Base-by-base conservation (phyloP, 345 rosid species). In the Ceriops zippeliana region DNA sequence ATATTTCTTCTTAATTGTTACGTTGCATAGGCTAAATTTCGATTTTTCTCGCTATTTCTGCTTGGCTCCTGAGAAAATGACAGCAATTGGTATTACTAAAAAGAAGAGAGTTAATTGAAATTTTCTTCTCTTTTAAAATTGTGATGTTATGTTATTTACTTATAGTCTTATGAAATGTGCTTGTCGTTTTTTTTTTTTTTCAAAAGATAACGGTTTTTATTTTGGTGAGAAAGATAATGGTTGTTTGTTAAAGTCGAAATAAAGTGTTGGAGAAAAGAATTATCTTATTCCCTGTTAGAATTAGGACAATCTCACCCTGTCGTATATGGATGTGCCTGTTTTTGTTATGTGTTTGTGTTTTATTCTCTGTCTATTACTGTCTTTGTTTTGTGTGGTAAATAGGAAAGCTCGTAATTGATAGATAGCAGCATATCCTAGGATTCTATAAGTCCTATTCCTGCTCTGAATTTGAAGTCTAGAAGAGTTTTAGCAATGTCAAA, bases 51-150 rank as follows among this genome's bases (percentile, higher is more conserved):
- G 13, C 20, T 26, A 6, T 67, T 16, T 68, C 68, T 24, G 77
- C 65, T 71, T 69, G 67, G 63, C 63, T 65, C 37, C 68, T 60
- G 58, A 51, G 73, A 75, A 71, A 79, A 64, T 64, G 79, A 67
- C 20, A 58, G 62, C 58, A 49, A 22, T 16, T 46, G 0, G 35
- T 30, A 57, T 5, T 34, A 26, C 28, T 42, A 47, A 34, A 34
- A 34, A 34, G 37, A 34, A 34, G 37, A 27, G 30, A 24, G 4
- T 38, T 10, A 6, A 7, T 53, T 53, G 1, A 6, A 1, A 15
- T n/a, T 21, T n/a, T 7, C 58, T 20, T 53, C 21, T 54, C 20
- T 17, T 53, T 54, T 21, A 1, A 21, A 4, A 21, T 24, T 54
- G 9, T 21, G 2, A 21, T 4, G 24, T n/a, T 52, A n/a, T 52